Conservation (phyloP, 1,139 yeast genomes). For the Yamadazyma blattariae region DNA sequence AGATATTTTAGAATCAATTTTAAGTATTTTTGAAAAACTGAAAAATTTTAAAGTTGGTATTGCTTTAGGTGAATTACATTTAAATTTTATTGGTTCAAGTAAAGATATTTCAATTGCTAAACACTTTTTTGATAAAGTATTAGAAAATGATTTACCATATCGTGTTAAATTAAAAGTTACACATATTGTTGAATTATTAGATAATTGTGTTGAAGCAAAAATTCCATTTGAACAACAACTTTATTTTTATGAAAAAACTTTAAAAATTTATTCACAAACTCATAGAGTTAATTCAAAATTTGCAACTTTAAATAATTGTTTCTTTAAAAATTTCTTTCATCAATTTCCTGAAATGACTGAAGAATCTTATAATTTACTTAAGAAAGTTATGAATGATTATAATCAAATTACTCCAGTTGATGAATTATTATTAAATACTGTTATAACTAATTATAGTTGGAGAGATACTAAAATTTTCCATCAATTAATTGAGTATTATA, state of each 20-base stretch:
- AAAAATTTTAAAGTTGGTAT: slow-evolving; percentile 6
- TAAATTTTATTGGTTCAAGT: slow-evolving; percentile 79
- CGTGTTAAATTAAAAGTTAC: slow-evolving; percentile 72
- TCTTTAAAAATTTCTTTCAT: slow-evolving; percentile 66
- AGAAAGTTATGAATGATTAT: slow-evolving; percentile 56
- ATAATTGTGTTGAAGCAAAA: slow-evolving; percentile 58
- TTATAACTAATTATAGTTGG: slow-evolving; percentile 73
- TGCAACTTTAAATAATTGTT: slow-evolving; percentile 63
- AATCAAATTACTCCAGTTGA: slow-evolving; percentile 58
- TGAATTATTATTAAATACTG: slow-evolving; percentile 77
- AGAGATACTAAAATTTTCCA: slow-evolving; percentile 62
- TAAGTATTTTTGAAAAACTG: slow-evolving; percentile 25
- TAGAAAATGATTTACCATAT: slow-evolving; percentile 68
- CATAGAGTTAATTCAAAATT: slow-evolving; percentile 53
- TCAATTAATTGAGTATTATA: slow-evolving; percentile 61
- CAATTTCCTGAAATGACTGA: slow-evolving; percentile 52
- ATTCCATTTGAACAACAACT: slow-evolving; percentile 58
- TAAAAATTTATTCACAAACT: slow-evolving; percentile 48
- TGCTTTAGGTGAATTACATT: slow-evolving; percentile 57
- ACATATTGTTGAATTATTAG: slow-evolving; percentile 63
- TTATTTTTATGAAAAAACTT: slow-evolving; percentile 63
- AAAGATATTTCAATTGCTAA: slow-evolving; percentile 71
- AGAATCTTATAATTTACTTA: slow-evolving; percentile 58
- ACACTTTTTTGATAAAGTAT: slow-evolving; percentile 70
- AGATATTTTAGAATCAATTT: slow-evolving; percentile 38